Evolutionary conservation across 352 stramenopile species (phyloP).

Genomic region (Globisporangium acanthophoron): DNA sequence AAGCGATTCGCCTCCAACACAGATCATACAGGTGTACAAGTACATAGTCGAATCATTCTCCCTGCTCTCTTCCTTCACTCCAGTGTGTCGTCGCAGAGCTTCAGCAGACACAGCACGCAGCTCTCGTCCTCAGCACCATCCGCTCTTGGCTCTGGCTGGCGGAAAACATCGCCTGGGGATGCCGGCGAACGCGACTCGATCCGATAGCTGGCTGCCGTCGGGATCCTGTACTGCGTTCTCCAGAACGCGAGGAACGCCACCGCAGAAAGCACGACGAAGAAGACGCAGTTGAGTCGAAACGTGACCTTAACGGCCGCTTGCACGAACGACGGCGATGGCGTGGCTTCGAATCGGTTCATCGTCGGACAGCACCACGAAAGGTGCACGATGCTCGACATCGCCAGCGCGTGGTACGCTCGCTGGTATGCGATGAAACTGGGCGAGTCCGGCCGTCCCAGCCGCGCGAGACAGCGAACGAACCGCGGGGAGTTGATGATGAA

Average conservation of each 20-base stretch:
- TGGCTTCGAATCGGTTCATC: conserved; percentile 8
- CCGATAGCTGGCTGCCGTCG: conserved; percentile 13
- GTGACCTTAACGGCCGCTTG: conserved; percentile 7
- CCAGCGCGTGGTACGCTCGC: conserved; percentile 35
- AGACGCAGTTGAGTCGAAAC: conserved; percentile 28
- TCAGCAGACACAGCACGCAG: conserved; percentile 26
- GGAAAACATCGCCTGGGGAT: too few relatives aligned
- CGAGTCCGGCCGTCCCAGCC: conserved; percentile 25
- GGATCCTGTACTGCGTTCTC: conserved; percentile 29
- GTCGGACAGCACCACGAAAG: conserved; percentile 29
- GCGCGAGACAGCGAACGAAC: conserved; percentile 27
- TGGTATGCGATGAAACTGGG: conserved; percentile 33
- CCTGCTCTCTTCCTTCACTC: background rate
- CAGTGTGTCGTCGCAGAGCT: conserved; percentile 15
- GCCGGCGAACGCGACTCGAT: background rate
- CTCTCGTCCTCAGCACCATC: background rate
- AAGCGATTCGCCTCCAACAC: background rate
- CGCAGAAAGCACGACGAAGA: conserved; percentile 18
- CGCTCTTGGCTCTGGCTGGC: background rate
- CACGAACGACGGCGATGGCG: background rate
- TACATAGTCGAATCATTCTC: background rate
- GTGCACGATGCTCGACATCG: conserved; percentile 33
- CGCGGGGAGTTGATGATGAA: conserved; percentile 40
- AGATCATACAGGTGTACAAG: background rate
- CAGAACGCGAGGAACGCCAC: conserved; percentile 31